Conservation (phyloP, 2,329 filamentous ascomycete species). For the Colletotrichum orchidophilum region DNA sequence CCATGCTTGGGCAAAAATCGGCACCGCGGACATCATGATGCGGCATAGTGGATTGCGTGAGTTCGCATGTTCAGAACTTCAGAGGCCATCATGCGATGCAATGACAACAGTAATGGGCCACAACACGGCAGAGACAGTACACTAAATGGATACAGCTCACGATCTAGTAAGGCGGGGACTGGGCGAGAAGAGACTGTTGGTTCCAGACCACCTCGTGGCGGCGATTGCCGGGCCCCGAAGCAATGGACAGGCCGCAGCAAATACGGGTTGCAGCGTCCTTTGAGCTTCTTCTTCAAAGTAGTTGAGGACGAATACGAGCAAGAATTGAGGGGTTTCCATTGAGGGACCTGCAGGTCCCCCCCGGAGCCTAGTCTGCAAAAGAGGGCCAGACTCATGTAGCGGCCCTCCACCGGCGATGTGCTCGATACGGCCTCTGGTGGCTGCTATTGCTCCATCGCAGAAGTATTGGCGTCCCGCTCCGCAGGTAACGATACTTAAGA, state of each 20-base stretch:
- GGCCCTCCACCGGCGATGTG: background rate
- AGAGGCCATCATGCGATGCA: slow-evolving; percentile 1
- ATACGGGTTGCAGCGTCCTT: slow-evolving; percentile 21
- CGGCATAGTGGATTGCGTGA: background rate
- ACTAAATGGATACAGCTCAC: background rate
- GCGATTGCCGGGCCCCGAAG: slow-evolving; percentile 17
- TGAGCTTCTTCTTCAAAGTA: slow-evolving; percentile 2
- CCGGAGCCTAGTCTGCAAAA: slow-evolving; percentile 16
- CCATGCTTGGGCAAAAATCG: background rate
- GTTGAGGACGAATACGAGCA: slow-evolving; percentile 27
- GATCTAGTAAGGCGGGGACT: slow-evolving; percentile 7
- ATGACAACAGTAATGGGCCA: background rate
- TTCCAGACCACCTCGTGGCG: background rate
- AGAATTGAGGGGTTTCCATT: slow-evolving; percentile 9
- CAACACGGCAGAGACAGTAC: background rate
- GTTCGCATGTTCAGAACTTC: background rate
- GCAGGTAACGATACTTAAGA: slow-evolving; percentile 19
- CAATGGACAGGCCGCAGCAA: slow-evolving; percentile 5
- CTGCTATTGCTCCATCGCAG: background rate
- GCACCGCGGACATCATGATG: background rate
- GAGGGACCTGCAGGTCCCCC: slow-evolving; percentile 27
- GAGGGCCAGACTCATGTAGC: background rate
- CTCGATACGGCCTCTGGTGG: slow-evolving; percentile 10
- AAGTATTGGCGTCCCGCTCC: slow-evolving; percentile 21
- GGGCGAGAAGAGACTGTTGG: slow-evolving; percentile 4